Evolutionary conservation across 768 basidiomycete genomes (phyloP).

Genomic region (Gymnopilus dilepis): DNA sequence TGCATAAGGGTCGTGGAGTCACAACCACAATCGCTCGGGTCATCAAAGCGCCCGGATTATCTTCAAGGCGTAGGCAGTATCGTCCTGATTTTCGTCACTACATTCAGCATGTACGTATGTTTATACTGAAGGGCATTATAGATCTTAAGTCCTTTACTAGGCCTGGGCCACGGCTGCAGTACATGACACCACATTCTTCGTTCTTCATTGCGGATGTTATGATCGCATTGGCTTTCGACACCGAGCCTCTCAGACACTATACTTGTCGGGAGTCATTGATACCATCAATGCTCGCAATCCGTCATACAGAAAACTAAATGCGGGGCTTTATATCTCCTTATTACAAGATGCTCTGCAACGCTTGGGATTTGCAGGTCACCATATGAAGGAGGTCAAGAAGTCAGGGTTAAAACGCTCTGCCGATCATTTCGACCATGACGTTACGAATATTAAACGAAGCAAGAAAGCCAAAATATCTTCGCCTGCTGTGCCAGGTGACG

Average conservation of each 20-base stretch:
- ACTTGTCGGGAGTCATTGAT: slow-evolving; percentile 11
- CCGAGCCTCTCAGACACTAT: slow-evolving; percentile 8
- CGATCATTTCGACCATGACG: no score
- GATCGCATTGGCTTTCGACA: slow-evolving; percentile 17
- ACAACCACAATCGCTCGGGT: no score
- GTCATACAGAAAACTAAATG: slow-evolving; percentile 18
- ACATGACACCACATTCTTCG: slow-evolving; percentile 10
- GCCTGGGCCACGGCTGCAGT: slow-evolving; percentile 9
- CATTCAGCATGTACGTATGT: slow-evolving; percentile 3
- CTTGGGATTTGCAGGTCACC: no score
- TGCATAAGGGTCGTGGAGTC: no score
- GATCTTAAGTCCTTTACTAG: no score
- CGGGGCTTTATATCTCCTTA: slow-evolving; percentile 15
- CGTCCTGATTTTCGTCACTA: slow-evolving; percentile 2
- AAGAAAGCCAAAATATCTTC: no score
- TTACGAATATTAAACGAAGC: no score
- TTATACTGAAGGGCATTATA: no score
- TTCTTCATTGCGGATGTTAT: slow-evolving; percentile 12
- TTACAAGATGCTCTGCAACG: slow-evolving; percentile 9
- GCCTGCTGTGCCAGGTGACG: no score
- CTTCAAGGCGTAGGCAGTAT: not conserved
- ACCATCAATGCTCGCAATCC: slow-evolving; percentile 7
- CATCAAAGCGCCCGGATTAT: not conserved
- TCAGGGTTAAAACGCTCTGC: no score
- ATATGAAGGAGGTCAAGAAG: no score